Evolutionary conservation across 257 asterid species (phyloP).

Genomic region (Thymus mandschuricus): DNA sequence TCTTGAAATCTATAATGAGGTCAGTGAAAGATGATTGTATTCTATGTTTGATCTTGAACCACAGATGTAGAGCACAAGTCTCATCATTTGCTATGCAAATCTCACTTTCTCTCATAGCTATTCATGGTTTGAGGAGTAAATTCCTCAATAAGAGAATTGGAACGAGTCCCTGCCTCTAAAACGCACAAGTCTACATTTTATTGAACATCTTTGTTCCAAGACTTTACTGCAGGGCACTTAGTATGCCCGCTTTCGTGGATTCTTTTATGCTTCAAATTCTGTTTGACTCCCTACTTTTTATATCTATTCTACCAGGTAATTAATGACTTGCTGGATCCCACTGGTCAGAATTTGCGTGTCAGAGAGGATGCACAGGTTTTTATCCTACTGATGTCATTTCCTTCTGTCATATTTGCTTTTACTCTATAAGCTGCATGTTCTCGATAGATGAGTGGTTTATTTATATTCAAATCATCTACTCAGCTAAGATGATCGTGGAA

Average conservation of each 20-base stretch:
- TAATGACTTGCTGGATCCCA: conserved; percentile 96
- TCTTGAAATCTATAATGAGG: conserved; percentile 99
- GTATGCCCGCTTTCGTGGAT: background rate
- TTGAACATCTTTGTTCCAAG: background rate
- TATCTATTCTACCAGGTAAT: conserved; percentile 65
- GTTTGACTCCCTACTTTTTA: conserved; percentile 8
- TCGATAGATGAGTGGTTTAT: conserved; percentile 5
- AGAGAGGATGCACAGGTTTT: conserved; percentile 97
- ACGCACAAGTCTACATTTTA: background rate
- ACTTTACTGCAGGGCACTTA: conserved; percentile 15
- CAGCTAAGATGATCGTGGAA: conserved; percentile 15
- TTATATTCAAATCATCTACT: conserved; percentile 20
- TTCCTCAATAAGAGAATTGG: conserved; percentile 8
- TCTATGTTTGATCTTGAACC: conserved; percentile 16
- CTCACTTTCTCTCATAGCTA: conserved; percentile 2
- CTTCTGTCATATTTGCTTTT: conserved; percentile 14
- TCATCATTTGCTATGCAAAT: background rate
- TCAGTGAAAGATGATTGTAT: conserved; percentile 39
- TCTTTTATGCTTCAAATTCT: conserved; percentile 18
- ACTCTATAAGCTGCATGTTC: conserved; percentile 15
- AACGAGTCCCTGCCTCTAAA: conserved; percentile 13
- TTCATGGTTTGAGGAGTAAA: conserved; percentile 21
- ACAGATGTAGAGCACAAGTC: conserved; percentile 8
- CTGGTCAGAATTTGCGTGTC: conserved; percentile 95
- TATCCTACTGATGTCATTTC: conserved; percentile 18